Conservation (phyloP, 164 flowering plant species). For the Hamamelis virginiana region DNA sequence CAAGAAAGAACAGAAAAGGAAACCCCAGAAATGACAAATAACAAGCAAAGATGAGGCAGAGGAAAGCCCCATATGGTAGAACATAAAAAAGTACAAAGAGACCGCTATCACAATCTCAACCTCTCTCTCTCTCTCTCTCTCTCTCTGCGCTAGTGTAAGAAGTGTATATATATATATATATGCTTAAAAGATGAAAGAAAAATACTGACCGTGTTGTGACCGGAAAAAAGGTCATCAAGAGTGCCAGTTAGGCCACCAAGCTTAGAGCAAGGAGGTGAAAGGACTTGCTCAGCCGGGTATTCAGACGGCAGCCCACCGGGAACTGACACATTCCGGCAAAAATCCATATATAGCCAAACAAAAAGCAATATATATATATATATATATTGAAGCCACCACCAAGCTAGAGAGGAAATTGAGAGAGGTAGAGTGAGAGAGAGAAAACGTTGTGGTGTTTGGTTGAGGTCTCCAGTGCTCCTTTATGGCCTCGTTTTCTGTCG, state of each 20-base stretch:
- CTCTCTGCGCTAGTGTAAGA: too few species aligned
- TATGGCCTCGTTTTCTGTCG: slow-evolving; percentile 43
- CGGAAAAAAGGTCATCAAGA: slow-evolving; percentile 48
- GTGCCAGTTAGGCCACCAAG: slow-evolving; percentile 15
- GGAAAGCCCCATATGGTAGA: not conserved
- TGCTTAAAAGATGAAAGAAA: not conserved
- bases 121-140: not conserved
- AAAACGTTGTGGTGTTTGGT: not conserved
- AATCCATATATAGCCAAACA: slow-evolving; percentile 43
- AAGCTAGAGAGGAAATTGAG: slow-evolving; percentile 4
- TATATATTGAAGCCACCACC: not conserved
- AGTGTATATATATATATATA: not conserved
- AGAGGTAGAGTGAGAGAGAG: slow-evolving; percentile 7
- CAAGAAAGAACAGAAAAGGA: not conserved
- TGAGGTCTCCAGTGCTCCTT: slow-evolving; percentile 6
- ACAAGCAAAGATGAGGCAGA: not conserved
- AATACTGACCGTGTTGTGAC: slow-evolving; percentile 32
- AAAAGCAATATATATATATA: not conserved
- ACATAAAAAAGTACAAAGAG: not conserved
- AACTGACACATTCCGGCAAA: slow-evolving; percentile 40
- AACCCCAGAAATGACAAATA: not conserved
- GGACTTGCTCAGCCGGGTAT: slow-evolving; percentile 24
- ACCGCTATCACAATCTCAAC: not conserved
- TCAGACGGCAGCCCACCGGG: slow-evolving; percentile 34
- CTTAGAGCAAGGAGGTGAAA: slow-evolving; percentile 24